Percentiles rank a stretch among this genome's conserved stretches.
Conservation (phyloP, 257 asterid species). For the Asclepias syriaca region DNA sequence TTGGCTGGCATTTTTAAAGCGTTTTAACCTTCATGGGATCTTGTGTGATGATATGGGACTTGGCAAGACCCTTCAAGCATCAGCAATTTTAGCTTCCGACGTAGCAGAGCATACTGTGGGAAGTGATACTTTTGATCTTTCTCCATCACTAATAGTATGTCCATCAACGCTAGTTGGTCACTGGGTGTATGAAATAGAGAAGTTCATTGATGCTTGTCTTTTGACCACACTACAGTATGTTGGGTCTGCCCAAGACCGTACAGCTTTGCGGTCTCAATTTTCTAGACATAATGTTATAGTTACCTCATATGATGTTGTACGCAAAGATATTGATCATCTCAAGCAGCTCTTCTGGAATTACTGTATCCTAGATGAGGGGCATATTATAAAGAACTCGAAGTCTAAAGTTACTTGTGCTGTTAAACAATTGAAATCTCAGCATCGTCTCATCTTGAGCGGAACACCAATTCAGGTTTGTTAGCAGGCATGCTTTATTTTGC, state of each 20-base stretch:
- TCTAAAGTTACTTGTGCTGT: slow-evolving; percentile 93
- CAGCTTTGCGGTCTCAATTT: slow-evolving; percentile 59
- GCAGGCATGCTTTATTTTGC: not conserved
- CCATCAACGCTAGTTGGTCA: slow-evolving; percentile 99
- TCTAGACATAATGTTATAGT: slow-evolving; percentile 71
- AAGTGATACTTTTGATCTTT: slow-evolving; percentile 42
- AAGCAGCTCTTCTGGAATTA: slow-evolving; percentile 76
- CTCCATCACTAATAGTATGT: slow-evolving; percentile 87
- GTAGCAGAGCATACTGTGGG: slow-evolving; percentile 78
- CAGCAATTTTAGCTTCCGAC: slow-evolving; percentile 92
- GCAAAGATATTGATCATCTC: slow-evolving; percentile 86
- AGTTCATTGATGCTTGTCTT: slow-evolving; percentile 88
- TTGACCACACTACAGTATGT: slow-evolving; percentile 85
- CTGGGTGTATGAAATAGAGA: slow-evolving; percentile 98
- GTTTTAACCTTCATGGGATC: slow-evolving; percentile 95
- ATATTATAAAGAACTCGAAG: slow-evolving; percentile 83
- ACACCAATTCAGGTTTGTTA: slow-evolving; percentile 92
- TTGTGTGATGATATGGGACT: slow-evolving; percentile 99
- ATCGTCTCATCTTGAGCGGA: slow-evolving; percentile 96
- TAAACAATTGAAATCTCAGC: slow-evolving; percentile 89
- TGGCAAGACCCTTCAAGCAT: slow-evolving; percentile 98
- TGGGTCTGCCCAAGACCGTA: slow-evolving; percentile 94
- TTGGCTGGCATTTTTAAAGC: slow-evolving; percentile 91
- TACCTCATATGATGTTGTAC: slow-evolving; percentile 90
- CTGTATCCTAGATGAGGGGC: slow-evolving; percentile 97